Conservation (phyloP, 2,329 filamentous ascomycete species). For the Aspergillus latus region DNA sequence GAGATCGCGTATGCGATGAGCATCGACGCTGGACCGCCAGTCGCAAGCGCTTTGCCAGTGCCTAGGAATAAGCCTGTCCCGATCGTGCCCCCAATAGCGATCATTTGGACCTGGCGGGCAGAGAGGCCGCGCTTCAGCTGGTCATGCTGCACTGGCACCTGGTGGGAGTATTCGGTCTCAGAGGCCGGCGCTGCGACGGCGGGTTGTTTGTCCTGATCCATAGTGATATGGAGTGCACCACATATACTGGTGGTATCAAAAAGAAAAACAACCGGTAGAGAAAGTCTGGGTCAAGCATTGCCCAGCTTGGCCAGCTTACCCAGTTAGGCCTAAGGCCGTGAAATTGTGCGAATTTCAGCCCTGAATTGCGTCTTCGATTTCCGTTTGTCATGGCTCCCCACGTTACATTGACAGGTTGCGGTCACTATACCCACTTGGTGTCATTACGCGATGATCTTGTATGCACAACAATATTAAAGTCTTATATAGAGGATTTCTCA, state of each 20-base stretch:
- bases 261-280: not conserved
- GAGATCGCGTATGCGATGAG: slow-evolving; percentile 59
- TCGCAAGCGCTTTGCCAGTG: slow-evolving; percentile 60
- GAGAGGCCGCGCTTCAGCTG: slow-evolving; percentile 57
- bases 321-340: not conserved
- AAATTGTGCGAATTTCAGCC: not conserved
- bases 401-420: not conserved
- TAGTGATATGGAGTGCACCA: not conserved
- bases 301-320: no score
- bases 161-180: not conserved
- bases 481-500: no score
- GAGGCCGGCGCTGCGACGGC: not conserved
- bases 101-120: slow-evolving; percentile 67
- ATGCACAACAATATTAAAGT: not conserved
- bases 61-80: slow-evolving; percentile 62
- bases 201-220: not conserved
- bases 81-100: slow-evolving; percentile 53
- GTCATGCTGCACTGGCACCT: slow-evolving; percentile 30
- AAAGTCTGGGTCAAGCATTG: not conserved
- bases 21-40: slow-evolving; percentile 60
- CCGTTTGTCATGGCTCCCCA: not conserved
- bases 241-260: not conserved
- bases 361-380: not conserved
- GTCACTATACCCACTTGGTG: not conserved
- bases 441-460: not conserved